Evolutionary conservation across 768 basidiomycete species (phyloP), one percentile per base, ranked within the genome.

Genomic region (Russula virescens): DNA sequence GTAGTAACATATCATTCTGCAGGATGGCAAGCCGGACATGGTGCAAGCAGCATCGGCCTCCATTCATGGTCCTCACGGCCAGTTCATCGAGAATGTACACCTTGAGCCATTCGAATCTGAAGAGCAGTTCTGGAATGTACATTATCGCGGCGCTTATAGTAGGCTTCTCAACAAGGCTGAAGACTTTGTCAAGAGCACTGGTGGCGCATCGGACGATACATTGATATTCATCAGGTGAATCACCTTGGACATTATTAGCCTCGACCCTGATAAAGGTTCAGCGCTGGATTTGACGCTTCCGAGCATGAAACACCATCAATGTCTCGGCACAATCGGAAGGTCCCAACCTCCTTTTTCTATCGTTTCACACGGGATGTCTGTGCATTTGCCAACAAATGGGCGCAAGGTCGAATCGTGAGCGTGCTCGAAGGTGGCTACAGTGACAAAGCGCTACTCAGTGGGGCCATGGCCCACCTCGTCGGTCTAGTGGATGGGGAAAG

Each of bases 351-450:
- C 0, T 97, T 97, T 73, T 98, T 89, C 72, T 76, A 87, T 68
- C 87, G 83, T 11, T 96, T 98, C 69, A 85, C 93, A 0, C 78
- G 74, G 5, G 93, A 96, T 67, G 83, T 84, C 0, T 77, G 81
- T 56, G 71, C 68, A 0, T 81, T 99, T 60, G 86, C 88, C 8
- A 80, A 88, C 28, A 66, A 72, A 49, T 85, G 85, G 65, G 84
- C 91, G 0, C 69, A 72, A 1, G 92, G 94, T 0, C 81, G 85
- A 46, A 68, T 96, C 6, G 79, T 98, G 43, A 94, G 91, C 68
- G 90, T 98, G 0, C 83, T 99, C 1, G 96, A 99, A 75, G 96
- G 96, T 1, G 96, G 95, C 1, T 98, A 98, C 70, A 91, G 91
- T 68, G 94, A 98, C 72, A 81, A 88, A 7, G 94, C 96, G 0